phyloP scores from a whole-genome alignment of 2,329 filamentous ascomycete genomes.

The Dendrostoma leiphaemia region DNA sequence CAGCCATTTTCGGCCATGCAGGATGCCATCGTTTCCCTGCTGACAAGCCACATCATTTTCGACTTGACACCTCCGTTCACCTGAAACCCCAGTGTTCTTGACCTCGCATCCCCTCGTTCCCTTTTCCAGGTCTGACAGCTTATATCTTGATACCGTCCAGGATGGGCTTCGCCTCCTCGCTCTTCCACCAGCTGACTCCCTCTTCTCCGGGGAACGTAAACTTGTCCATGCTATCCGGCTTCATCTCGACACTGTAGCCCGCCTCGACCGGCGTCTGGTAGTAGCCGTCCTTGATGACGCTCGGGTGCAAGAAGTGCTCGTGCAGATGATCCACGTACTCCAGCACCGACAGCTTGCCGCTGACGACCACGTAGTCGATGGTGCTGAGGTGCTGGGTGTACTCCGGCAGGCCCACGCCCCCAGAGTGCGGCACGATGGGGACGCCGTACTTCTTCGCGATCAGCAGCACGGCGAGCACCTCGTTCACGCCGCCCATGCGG shows the following conservation, averaged over 20 bases:
- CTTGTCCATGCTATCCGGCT: constrained; percentile 77
- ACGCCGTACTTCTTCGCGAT: constrained; percentile 78
- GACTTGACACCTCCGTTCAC: not conserved
- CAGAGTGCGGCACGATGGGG: constrained; percentile 85
- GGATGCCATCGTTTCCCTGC: constrained; percentile 30
- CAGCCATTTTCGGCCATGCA: constrained; percentile 19
- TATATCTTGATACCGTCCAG: constrained; percentile 61
- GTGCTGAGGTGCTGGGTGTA: constrained; percentile 92
- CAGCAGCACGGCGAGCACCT: constrained; percentile 84
- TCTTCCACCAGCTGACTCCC: constrained; percentile 83
- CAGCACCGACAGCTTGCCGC: constrained; percentile 74
- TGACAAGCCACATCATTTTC: constrained; percentile 21
- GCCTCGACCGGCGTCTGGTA: constrained; percentile 82
- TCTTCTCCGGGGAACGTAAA: constrained; percentile 75
- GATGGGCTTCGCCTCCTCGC: constrained; percentile 73
- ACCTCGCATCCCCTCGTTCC: not conserved
- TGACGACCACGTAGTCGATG: constrained; percentile 88
- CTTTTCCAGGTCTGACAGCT: no score
- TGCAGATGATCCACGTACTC: constrained; percentile 94
- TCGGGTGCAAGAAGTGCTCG: constrained; percentile 86
- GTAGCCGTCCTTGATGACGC: constrained; percentile 78
- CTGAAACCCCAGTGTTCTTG: constrained; percentile 15
- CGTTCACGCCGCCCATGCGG: constrained; percentile 85
- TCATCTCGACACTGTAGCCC: constrained; percentile 94
- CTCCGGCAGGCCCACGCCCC: constrained; percentile 86